Evolutionary conservation across 257 asterid genomes (phyloP).

Genomic region (Solanum pimpinellifolium): DNA sequence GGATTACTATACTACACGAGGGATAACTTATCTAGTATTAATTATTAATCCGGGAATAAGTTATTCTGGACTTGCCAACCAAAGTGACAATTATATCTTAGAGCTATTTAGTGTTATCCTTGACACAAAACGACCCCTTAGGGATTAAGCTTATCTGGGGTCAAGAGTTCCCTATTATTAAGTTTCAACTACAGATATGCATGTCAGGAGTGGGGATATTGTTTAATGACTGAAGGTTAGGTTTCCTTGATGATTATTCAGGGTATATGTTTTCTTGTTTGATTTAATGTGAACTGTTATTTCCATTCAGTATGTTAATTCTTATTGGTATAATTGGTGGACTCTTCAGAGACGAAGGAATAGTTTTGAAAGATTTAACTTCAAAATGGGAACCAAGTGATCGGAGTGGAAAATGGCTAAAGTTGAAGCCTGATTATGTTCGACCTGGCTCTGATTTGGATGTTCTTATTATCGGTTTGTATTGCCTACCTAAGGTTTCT

Average conservation of each 20-base stretch:
- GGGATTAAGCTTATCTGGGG: background rate
- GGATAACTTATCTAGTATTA: background rate
- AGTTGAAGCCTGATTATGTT: slow-evolving; percentile 88
- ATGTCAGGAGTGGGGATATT: background rate
- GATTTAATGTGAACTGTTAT: background rate
- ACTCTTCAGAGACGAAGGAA: slow-evolving; percentile 75
- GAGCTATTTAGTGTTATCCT: background rate
- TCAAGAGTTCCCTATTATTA: background rate
- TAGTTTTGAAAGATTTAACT: slow-evolving; percentile 75
- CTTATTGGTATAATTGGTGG: slow-evolving; percentile 3
- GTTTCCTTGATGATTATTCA: slow-evolving; percentile 5
- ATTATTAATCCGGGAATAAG: background rate
- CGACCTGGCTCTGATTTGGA: slow-evolving; percentile 91
- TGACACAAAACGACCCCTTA: background rate
- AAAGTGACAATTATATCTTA: background rate
- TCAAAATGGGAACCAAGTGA: slow-evolving; percentile 99
- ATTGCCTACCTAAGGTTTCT: background rate
- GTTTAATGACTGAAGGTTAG: background rate
- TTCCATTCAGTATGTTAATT: background rate
- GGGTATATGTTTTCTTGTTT: slow-evolving; percentile 2
- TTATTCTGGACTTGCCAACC: background rate
- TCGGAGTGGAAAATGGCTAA: slow-evolving; percentile 96
- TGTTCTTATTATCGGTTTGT: slow-evolving; percentile 76
- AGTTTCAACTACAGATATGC: background rate
- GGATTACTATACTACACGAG: background rate